These are phyloP conservation scores for Spathaspora boniae DNA, from an alignment of 805 yeast genomes.

Conservation along the genomic window DNA sequence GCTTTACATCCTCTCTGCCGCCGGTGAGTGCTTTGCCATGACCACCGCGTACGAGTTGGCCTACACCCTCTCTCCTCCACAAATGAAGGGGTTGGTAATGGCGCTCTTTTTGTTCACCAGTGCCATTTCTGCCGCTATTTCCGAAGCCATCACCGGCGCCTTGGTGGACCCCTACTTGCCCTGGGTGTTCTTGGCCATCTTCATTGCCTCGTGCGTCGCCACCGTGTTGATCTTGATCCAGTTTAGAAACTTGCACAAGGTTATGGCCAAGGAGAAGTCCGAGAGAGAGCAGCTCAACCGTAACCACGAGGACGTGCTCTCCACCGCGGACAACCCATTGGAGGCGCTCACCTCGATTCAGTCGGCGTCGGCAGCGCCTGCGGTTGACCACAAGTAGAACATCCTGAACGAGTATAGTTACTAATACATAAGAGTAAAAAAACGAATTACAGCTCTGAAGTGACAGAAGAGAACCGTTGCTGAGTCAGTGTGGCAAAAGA, in stretches of 20 bases:
- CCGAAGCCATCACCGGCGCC: slow-evolving; percentile 40
- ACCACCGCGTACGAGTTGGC: slow-evolving; percentile 54
- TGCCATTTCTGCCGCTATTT: slow-evolving; percentile 48
- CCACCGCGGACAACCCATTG: too few relatives aligned
- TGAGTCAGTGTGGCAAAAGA: too few relatives aligned
- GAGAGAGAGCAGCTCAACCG: slow-evolving; percentile 28
- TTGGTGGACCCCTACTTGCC: slow-evolving; percentile 39
- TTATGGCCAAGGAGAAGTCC: slow-evolving; percentile 35
- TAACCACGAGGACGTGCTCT: too few relatives aligned
- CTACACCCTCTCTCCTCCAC: slow-evolving; percentile 48
- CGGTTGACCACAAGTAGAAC: too few relatives aligned
- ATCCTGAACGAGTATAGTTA: too few relatives aligned
- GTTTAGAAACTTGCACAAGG: slow-evolving; percentile 37
- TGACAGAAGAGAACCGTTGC: too few relatives aligned
- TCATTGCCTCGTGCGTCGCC: slow-evolving; percentile 29
- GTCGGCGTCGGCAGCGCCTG: too few relatives aligned
- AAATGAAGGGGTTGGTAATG: slow-evolving; percentile 49
- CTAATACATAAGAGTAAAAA: too few relatives aligned
- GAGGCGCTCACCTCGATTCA: too few relatives aligned
- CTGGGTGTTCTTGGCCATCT: slow-evolving; percentile 40
- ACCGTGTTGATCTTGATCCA: slow-evolving; percentile 29
- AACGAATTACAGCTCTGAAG: too few relatives aligned
- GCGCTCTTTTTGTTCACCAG: slow-evolving; percentile 42
- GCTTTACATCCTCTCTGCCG: slow-evolving; percentile 42
- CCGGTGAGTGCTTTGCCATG: slow-evolving; percentile 51